These are phyloP conservation scores for Entophlyctis luteolus DNA, from an alignment of 192 early-diverging fungal genomes.

Conservation along the genomic window DNA sequence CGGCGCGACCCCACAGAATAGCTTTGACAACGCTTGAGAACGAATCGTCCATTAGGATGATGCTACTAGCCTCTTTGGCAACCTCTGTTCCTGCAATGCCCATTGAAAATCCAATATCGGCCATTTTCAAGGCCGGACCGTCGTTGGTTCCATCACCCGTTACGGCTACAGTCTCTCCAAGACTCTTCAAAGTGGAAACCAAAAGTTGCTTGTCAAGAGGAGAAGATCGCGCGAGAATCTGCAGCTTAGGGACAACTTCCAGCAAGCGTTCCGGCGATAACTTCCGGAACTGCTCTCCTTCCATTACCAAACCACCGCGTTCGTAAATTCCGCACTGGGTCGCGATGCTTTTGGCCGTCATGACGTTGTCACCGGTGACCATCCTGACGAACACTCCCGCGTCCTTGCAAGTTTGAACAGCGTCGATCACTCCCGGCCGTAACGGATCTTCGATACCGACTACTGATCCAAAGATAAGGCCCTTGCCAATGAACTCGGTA, in stretches of 20 bases:
- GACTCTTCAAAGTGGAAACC: constrained; percentile 60
- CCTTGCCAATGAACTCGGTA: not conserved
- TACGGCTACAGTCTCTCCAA: constrained; percentile 89
- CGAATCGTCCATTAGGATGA: constrained; percentile 91
- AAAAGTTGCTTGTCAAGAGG: constrained; percentile 88
- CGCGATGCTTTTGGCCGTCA: constrained; percentile 69
- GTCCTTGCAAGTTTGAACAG: constrained; percentile 68
- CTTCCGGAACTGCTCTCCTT: constrained; percentile 74
- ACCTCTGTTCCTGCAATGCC: constrained; percentile 94
- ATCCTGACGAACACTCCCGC: constrained; percentile 88
- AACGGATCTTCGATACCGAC: constrained; percentile 88
- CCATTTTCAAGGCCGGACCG: constrained; percentile 81
- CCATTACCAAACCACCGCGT: constrained; percentile 52
- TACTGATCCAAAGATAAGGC: constrained; percentile 52
- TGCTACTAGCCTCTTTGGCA: constrained; percentile 91
- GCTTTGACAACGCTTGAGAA: constrained; percentile 90
- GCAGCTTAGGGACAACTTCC: constrained; percentile 45
- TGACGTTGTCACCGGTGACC: constrained; percentile 66
- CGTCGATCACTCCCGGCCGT: constrained; percentile 72
- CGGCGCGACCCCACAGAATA: constrained; percentile 88
- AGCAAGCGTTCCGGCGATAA: constrained; percentile 57
- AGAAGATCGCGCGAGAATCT: constrained; percentile 82
- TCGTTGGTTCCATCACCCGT: constrained; percentile 99
- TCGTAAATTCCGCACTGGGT: constrained; percentile 40
- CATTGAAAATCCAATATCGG: constrained; percentile 92